Base-by-base conservation (phyloP, 495 filamentous ascomycete genomes). In the Aspergillus egyptiacus region DNA sequence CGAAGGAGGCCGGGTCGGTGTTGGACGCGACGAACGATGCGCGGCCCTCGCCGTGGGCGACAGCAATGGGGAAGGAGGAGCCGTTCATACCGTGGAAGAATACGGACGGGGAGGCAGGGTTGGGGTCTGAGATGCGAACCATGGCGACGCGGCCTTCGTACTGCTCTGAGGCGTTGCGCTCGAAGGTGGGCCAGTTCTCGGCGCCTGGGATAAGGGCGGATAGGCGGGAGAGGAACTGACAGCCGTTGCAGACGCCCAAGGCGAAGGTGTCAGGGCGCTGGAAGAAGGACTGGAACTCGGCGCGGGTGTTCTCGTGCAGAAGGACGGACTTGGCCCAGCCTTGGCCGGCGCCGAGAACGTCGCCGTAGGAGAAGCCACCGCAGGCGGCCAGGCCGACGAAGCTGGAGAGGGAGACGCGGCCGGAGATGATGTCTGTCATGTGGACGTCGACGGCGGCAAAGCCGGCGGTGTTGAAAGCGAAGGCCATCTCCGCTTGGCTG, bases 241-340 rank as follows among this genome's bases (percentile, higher is more conserved):
- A 96, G 37, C 93, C 93, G 64, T 98, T 98, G 78, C 93, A 97
- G 19, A 97, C 91, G 42, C 94, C 93, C 1, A 98, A 77, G 6
- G 87, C 79, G 67, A 98, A 98, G 7, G 93, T 96, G 54, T 96
- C 86, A 27, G 80, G 78, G 28, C 94, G 80, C 60, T 84, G 78
- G 67, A 98, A 97, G 81, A 98, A 98, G 6, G 63, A 61, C 54
- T 85, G 68, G 70, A 97, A 95, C 55, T 91, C 83, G 37, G 69
- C 70, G 24, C 89, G 80, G 3, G 86, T 83, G 48, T 82, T 81
- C 17, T 84, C 76, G 67, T 96, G 86, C 53, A 91, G 76, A 6
- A 96, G 78, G 30, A 97, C 89, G 3, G 85, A 89, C 63, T 91
- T 90, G n/a, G 94, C 90, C 93, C 93, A 98, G 39, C 94, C 93